Percentiles rank a stretch among this genome's conserved stretches.
phyloP scores from a whole-genome alignment of 2,329 filamentous ascomycete species.

The Fusarium multiceps region DNA sequence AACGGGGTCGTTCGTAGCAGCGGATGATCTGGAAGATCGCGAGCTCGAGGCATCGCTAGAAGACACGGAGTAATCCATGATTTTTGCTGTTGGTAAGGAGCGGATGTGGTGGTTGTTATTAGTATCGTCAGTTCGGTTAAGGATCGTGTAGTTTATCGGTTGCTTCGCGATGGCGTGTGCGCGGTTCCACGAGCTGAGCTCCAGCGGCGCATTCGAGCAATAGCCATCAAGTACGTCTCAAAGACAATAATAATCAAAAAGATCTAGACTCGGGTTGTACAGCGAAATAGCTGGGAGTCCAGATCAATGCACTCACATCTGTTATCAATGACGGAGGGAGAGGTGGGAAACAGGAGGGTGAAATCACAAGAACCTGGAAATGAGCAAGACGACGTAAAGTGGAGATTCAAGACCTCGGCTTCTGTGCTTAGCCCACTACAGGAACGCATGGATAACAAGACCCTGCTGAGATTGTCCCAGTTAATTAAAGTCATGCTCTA shows the following conservation, averaged over 20 bases:
- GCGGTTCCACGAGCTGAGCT: slow-evolving; percentile 43
- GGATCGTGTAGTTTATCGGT: slow-evolving; percentile 11
- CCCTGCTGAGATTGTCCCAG: slow-evolving; percentile 27
- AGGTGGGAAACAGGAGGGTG: slow-evolving; percentile 22
- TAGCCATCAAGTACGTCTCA: slow-evolving; percentile 38
- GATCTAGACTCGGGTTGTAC: neutral
- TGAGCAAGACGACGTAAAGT: slow-evolving; percentile 36
- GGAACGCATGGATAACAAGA: neutral
- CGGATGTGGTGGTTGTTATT: neutral
- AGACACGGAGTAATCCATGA: slow-evolving; percentile 38
- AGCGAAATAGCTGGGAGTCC: slow-evolving; percentile 21
- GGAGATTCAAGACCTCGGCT: slow-evolving; percentile 36
- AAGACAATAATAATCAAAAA: neutral
- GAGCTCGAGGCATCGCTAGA: slow-evolving; percentile 40
- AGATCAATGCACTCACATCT: slow-evolving; percentile 29
- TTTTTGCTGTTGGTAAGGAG: slow-evolving; percentile 8
- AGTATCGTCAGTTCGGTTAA: slow-evolving; percentile 9
- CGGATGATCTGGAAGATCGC: slow-evolving; percentile 37
- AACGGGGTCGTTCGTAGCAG: slow-evolving; percentile 67
- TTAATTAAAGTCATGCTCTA: slow-evolving; percentile 34
- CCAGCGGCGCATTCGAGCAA: slow-evolving; percentile 41
- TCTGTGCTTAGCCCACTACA: slow-evolving; percentile 9
- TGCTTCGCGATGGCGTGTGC: slow-evolving; percentile 24
- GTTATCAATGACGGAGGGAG: slow-evolving; percentile 5
- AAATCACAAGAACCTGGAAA: slow-evolving; percentile 41